Conservation (phyloP, 2,329 filamentous ascomycete species). For the Apiospora marii region DNA sequence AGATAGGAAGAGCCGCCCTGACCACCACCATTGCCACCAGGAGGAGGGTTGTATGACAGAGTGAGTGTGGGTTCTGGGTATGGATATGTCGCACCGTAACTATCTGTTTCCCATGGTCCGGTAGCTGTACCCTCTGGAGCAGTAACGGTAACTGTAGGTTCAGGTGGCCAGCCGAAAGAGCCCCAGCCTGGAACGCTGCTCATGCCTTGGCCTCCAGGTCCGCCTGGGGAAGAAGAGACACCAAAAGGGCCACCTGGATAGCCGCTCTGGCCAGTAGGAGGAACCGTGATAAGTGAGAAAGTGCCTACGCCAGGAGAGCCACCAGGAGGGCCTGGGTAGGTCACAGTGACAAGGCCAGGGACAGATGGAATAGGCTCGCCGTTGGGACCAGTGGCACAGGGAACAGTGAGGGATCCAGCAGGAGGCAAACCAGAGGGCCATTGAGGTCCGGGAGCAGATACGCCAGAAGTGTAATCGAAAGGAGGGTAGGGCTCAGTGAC, state of each 20-base stretch:
- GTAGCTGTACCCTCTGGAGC: background rate
- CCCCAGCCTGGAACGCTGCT: background rate
- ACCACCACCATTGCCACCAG: constrained; percentile 15
- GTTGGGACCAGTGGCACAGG: constrained; percentile 22
- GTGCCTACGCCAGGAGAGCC: constrained; percentile 16
- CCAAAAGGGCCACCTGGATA: constrained; percentile 25
- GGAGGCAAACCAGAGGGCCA: constrained; percentile 30
- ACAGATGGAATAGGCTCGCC: constrained; percentile 3
- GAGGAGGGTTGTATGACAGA: constrained; percentile 23
- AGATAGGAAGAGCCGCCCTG: background rate
- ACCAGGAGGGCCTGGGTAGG: constrained; percentile 25
- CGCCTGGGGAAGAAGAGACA: constrained; percentile 23
- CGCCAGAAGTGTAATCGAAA: constrained; percentile 21
- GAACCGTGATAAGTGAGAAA: constrained; percentile 26
- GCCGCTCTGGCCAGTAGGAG: constrained; percentile 14
- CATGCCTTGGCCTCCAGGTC: constrained; percentile 14
- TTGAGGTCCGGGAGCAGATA: constrained; percentile 31
- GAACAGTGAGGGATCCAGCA: constrained; percentile 26
- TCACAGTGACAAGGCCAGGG: constrained; percentile 27
- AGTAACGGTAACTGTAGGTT: constrained; percentile 13
- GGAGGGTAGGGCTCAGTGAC: constrained; percentile 37
- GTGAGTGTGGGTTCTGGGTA: constrained; percentile 19
- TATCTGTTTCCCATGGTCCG: background rate
- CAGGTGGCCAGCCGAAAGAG: background rate
- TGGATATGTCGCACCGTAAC: constrained; percentile 16